phyloP scores from a whole-genome alignment of 306 rosid genomes.

The Quercus variabilis region DNA sequence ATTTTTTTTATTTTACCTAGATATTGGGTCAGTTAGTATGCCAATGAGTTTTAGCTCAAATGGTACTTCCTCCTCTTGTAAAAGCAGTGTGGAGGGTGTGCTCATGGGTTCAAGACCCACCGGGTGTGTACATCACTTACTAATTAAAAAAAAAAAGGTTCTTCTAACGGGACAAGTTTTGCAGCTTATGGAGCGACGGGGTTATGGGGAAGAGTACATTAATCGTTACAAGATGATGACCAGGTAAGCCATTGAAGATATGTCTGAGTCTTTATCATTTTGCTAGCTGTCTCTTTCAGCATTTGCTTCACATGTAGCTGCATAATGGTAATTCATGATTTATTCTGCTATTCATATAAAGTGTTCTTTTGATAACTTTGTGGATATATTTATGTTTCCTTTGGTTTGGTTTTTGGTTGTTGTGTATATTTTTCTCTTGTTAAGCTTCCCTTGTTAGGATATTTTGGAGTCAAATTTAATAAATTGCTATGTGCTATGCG shows the following conservation, averaged over 20 bases:
- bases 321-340: neutral
- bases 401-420: neutral
- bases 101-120: too few species aligned
- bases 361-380: neutral
- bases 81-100: too few species aligned
- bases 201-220: conserved; percentile 84
- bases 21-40: neutral
- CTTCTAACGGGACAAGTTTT: conserved; percentile 21
- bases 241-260: conserved; percentile 38
- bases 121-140: neutral
- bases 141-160: neutral
- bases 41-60: too few species aligned
- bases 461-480: neutral
- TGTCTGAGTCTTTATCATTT: neutral
- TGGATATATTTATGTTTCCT: neutral
- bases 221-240: conserved; percentile 96
- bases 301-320: neutral
- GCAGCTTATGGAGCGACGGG: conserved; percentile 94
- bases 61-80: too few species aligned
- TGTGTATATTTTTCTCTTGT: neutral
- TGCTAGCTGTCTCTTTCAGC: neutral
- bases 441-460: neutral
- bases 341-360: neutral
- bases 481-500: neutral
- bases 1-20: neutral